These are phyloP conservation scores for Cladosporium sp. DNA, from an alignment of 2,329 filamentous ascomycete species.

Conservation along the genomic window DNA sequence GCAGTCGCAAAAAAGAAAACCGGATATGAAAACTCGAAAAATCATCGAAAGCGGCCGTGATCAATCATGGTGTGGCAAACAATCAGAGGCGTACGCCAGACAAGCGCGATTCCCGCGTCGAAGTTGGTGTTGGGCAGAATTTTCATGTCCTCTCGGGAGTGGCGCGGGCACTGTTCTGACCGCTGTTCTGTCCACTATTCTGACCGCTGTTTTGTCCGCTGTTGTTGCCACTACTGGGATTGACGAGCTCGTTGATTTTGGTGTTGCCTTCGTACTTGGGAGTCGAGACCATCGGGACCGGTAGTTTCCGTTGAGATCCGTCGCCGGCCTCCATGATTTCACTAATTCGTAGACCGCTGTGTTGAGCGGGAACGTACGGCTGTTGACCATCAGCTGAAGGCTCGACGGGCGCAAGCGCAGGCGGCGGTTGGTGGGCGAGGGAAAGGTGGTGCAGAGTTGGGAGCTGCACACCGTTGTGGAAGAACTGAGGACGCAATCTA, in stretches of 20 bases:
- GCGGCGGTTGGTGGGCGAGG: constrained; percentile 58
- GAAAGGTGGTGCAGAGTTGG: constrained; percentile 79
- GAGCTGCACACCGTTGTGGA: constrained; percentile 72
- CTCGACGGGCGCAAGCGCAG: constrained; percentile 72
- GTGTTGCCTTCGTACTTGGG: constrained; percentile 36
- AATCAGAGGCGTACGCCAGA: neutral
- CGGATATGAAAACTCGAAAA: constrained; percentile 8
- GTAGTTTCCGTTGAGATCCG: constrained; percentile 84
- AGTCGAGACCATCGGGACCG: constrained; percentile 78
- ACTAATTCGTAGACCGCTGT: constrained; percentile 75
- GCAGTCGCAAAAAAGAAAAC: constrained; percentile 14
- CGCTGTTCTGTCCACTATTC: constrained; percentile 59
- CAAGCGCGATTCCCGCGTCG: neutral
- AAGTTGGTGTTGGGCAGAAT: neutral
- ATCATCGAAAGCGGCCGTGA: constrained; percentile 17
- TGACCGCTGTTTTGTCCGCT: constrained; percentile 66
- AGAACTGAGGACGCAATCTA: constrained; percentile 75
- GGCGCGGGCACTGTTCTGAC: constrained; percentile 29
- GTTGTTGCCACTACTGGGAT: constrained; percentile 68
- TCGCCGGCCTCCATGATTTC: constrained; percentile 92
- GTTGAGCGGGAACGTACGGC: constrained; percentile 58
- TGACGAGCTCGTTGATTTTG: constrained; percentile 82
- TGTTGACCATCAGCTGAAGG: constrained; percentile 62
- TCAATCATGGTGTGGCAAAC: constrained; percentile 10
- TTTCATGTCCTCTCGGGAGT: constrained; percentile 32